phyloP scores from a whole-genome alignment of 495 filamentous ascomycete genomes.

The Amphirosellinia nigrospora region DNA sequence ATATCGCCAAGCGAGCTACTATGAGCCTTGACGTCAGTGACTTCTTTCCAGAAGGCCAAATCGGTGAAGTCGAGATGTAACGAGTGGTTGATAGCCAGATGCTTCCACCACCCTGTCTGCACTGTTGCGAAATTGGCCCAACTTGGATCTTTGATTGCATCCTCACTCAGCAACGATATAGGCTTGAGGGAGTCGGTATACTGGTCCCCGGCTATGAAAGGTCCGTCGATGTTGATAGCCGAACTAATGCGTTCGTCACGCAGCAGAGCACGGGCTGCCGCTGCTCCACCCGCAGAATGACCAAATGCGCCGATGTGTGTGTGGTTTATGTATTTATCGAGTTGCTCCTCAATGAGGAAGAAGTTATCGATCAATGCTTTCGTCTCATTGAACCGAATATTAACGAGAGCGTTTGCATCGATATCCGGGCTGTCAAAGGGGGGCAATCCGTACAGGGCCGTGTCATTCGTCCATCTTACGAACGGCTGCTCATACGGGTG shows the following conservation, averaged over 20 bases:
- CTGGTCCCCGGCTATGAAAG: conserved; percentile 29
- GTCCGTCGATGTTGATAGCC: conserved; percentile 56
- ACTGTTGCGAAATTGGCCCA: conserved; percentile 24
- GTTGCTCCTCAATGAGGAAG: not conserved
- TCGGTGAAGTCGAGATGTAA: conserved; percentile 44
- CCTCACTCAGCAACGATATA: conserved; percentile 16
- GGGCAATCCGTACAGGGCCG: conserved; percentile 35
- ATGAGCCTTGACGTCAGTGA: not conserved
- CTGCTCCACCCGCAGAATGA: conserved; percentile 55
- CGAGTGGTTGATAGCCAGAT: conserved; percentile 31
- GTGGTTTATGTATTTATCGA: conserved; percentile 33
- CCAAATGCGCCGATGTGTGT: conserved; percentile 47
- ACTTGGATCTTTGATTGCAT: not conserved
- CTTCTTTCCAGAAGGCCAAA: conserved; percentile 32
- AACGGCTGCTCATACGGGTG: conserved; percentile 53
- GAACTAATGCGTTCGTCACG: conserved; percentile 9
- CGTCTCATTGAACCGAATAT: conserved; percentile 14
- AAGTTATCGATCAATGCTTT: conserved; percentile 28
- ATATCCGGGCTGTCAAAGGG: conserved; percentile 13
- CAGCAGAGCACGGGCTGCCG: not conserved
- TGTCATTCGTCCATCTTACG: conserved; percentile 56
- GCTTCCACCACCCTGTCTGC: conserved; percentile 30
- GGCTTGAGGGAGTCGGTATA: conserved; percentile 27
- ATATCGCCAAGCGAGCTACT: conserved; percentile 25
- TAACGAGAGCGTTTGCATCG: conserved; percentile 16